Evolutionary conservation across 371 early-diverging fungal species (phyloP).

Genomic region (Globomyces sp.): DNA sequence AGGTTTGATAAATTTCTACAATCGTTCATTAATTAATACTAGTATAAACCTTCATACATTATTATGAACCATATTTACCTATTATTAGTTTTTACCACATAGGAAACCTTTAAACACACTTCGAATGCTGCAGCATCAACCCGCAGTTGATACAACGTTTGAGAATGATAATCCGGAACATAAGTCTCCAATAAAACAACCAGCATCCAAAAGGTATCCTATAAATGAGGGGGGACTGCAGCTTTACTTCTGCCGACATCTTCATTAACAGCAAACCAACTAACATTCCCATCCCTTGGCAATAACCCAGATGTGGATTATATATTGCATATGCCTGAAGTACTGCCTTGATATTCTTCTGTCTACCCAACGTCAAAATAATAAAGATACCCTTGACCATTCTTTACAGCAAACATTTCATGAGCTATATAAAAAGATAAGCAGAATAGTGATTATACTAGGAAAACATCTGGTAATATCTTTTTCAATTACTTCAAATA

Average conservation of each 20-base stretch:
- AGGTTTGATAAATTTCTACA: constrained; percentile 63
- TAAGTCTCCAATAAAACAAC: constrained; percentile 74
- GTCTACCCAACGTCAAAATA: constrained; percentile 32
- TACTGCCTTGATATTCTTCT: constrained; percentile 65
- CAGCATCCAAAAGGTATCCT: constrained; percentile 87
- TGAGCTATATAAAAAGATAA: constrained; percentile 41
- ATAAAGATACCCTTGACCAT: constrained; percentile 61
- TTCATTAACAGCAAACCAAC: constrained; percentile 91
- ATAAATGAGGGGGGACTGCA: not conserved
- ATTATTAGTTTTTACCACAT: too few species aligned
- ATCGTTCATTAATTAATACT: too few species aligned
- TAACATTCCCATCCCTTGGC: constrained; percentile 95
- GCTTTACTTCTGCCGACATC: constrained; percentile 65
- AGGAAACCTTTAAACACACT: constrained; percentile 46
- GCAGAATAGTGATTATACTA: constrained; percentile 51
- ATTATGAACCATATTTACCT: too few species aligned
- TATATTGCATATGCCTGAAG: constrained; percentile 88
- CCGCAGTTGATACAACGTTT: constrained; percentile 69
- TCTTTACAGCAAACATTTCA: constrained; percentile 27
- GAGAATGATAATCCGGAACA: constrained; percentile 76
- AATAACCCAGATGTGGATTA: constrained; percentile 88
- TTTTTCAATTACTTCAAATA: constrained; percentile 83
- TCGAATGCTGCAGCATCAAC: constrained; percentile 87
- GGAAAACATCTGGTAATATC: constrained; percentile 91
- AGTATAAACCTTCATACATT: too few species aligned